These are phyloP conservation scores for Aureobasidium sp. DNA, from an alignment of 2,329 filamentous ascomycete species.

Conservation along the genomic window DNA sequence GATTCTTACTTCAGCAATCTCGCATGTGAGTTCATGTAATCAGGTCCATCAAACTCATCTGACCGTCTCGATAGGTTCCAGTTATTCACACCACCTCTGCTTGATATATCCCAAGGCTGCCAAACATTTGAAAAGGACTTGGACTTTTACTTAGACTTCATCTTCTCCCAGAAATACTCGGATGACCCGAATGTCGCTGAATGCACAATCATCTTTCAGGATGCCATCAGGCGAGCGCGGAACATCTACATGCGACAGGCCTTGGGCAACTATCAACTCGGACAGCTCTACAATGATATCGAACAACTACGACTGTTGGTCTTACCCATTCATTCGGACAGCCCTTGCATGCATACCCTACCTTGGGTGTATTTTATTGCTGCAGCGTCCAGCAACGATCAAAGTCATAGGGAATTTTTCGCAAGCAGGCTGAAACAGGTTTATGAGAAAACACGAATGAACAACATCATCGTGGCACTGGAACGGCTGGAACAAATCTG, in stretches of 20 bases:
- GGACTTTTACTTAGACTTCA: conserved; percentile 20
- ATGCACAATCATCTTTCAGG: conserved; percentile 19
- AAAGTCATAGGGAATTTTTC: conserved; percentile 43
- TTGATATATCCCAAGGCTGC: conserved; percentile 14
- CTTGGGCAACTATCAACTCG: not conserved
- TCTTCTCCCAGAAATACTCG: not conserved
- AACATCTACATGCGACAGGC: conserved; percentile 11
- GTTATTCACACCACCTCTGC: conserved; percentile 20
- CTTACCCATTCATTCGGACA: conserved; percentile 30
- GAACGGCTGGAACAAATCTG: conserved; percentile 40
- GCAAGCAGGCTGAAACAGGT: conserved; percentile 33
- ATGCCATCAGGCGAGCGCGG: conserved; percentile 18
- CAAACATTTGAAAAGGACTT: conserved; percentile 8
- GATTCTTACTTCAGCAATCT: conserved; percentile 38
- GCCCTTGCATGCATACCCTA: conserved; percentile 41
- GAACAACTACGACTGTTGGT: conserved; percentile 39
- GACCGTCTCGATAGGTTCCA: conserved; percentile 6
- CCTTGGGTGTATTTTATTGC: conserved; percentile 50
- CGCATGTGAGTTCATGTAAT: conserved; percentile 33
- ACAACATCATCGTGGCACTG: conserved; percentile 43
- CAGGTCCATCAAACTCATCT: too few species aligned
- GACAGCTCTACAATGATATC: conserved; percentile 22
- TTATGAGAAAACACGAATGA: conserved; percentile 40
- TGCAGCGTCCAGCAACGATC: conserved; percentile 42
- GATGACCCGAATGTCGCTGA: not conserved